Conservation (phyloP, 345 rosid genomes). For the Cochlearia excelsa region DNA sequence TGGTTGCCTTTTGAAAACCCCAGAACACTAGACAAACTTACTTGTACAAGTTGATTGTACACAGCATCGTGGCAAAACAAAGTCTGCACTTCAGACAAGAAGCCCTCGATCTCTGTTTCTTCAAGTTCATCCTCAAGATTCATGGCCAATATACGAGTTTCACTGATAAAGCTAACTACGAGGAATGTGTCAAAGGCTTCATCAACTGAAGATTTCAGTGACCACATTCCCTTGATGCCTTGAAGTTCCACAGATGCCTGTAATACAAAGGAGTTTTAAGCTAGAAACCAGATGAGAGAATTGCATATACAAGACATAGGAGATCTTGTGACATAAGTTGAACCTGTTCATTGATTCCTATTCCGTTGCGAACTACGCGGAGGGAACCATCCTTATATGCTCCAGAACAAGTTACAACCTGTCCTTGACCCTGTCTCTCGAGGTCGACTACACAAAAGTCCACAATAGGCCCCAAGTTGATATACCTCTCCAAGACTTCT, state of each 20-base stretch:
- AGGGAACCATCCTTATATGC: constrained; percentile 98
- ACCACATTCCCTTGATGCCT: constrained; percentile 99
- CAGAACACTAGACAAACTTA: constrained; percentile 32
- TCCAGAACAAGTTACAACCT: constrained; percentile 97
- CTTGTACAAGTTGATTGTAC: constrained; percentile 89
- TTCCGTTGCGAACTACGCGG: constrained; percentile 90
- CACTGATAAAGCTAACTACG: constrained; percentile 91
- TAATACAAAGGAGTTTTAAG: constrained; percentile 23
- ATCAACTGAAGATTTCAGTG: constrained; percentile 77
- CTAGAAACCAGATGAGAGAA: constrained; percentile 8
- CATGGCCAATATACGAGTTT: constrained; percentile 92
- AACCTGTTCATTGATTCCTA: constrained; percentile 97
- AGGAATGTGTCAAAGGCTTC: constrained; percentile 90
- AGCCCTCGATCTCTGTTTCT: constrained; percentile 96
- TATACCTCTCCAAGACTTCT: constrained; percentile 79
- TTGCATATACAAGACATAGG: neutral
- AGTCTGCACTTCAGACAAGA: constrained; percentile 82
- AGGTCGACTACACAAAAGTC: constrained; percentile 94
- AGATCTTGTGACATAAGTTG: constrained; percentile 12
- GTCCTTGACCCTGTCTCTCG: constrained; percentile 99
- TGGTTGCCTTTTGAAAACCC: constrained; percentile 10
- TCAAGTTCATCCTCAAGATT: constrained; percentile 91
- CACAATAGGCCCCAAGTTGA: constrained; percentile 91
- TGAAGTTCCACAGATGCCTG: constrained; percentile 97
- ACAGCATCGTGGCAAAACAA: constrained; percentile 92